Base-by-base conservation (phyloP, 768 basidiomycete genomes). In the Termitomyces sp. region DNA sequence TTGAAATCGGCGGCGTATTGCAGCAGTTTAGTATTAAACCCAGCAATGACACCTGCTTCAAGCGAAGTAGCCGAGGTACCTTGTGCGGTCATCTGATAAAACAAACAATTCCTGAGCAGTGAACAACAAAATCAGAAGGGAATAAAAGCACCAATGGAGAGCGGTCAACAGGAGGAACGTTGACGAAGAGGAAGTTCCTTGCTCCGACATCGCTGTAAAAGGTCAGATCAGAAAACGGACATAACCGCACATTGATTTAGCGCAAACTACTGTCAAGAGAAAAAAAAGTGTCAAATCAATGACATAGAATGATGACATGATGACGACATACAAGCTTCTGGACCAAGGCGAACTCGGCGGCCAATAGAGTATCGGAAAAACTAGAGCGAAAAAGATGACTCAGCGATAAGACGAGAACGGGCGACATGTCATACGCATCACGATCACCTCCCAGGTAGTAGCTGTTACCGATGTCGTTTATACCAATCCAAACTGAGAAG, bases 401-500 rank as follows among this genome's bases (percentile, higher is more conserved):
- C 6, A 3, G 47, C 18, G 13, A 2, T 48, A 20, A 8, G 44
- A 60, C 2, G n/a, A 38, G 28, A 14, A 10, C 5, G 3, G 22
- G 7, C 13, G 53, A 24, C 30, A 28, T 10, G 24, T 70, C 82
- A 54, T 63, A 84, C 82, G 79, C 79, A 51, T 62, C 68, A 24
- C 81, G 75, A 62, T 80, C 74, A 0, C 82, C 84, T 30, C 70
- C 60, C 52, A 68, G 20, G 51, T 74, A 78, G 56, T 74, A 84
- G 52, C 79, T 82, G 62, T 81, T 81, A 30, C 80, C 83, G 33
- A 88, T 77, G 62, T 88, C 87, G 63, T 88, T 88, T 61, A 88
- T 83, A 1, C 87, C 87, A 56, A 89, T 86, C 77, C 79, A 88
- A n/a, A 87, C 68, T 0, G 81, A 81, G 68, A 89, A 88, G 48